Evolutionary conservation across 176 grass and related monocot genomes (phyloP).

Genomic region (Sorghum bicolor): DNA sequence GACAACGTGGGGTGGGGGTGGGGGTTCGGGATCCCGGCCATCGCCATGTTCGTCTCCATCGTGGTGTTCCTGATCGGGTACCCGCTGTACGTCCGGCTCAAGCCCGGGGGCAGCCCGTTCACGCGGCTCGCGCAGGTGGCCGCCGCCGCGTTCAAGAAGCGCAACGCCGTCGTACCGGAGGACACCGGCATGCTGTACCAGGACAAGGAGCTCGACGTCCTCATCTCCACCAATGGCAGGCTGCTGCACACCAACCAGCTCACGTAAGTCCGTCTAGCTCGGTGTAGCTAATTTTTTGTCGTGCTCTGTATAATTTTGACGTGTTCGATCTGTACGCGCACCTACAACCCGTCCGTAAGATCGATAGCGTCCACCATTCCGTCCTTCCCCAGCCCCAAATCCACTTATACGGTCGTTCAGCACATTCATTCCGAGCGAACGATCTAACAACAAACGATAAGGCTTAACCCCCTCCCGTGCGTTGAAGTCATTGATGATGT

Average conservation of each 20-base stretch:
- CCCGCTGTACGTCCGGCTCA: conserved; percentile 45
- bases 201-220: conserved; percentile 55
- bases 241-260: conserved; percentile 56
- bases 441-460: no score
- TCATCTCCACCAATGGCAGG: conserved; percentile 63
- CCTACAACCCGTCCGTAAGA: no score
- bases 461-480: no score
- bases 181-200: conserved; percentile 54
- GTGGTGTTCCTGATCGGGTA: conserved; percentile 45
- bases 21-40: conserved; percentile 56
- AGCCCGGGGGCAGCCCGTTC: conserved; percentile 55
- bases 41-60: conserved; percentile 52
- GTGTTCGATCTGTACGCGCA: no score
- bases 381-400: no score
- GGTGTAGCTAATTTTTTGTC: no score
- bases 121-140: conserved; percentile 43
- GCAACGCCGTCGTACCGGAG: conserved; percentile 32
- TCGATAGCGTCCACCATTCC: no score
- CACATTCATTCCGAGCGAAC: no score
- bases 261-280: background rate
- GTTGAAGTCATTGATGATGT: no score
- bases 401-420: no score
- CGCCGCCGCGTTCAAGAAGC: conserved; percentile 49
- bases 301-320: no score
- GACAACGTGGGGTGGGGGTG: conserved; percentile 64